These are phyloP conservation scores for Sporobolomyces phaffii DNA, from an alignment of 768 basidiomycete species.

Conservation along the genomic window DNA sequence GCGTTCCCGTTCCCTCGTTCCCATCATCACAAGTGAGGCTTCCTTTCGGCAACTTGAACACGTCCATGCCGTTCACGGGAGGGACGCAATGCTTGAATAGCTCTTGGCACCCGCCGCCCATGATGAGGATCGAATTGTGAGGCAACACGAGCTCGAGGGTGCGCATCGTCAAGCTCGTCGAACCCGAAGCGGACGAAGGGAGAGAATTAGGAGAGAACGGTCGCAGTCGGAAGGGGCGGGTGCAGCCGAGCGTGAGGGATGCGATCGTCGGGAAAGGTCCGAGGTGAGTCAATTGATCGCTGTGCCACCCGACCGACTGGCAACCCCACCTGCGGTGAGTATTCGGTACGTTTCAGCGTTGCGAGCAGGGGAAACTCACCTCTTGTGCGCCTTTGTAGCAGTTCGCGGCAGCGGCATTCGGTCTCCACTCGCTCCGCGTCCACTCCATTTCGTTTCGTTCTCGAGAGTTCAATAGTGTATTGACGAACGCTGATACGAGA, in stretches of 20 bases:
- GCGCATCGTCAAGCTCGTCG: constrained; percentile 1
- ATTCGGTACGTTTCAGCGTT: too few relatives aligned
- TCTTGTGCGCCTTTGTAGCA: constrained; percentile 36
- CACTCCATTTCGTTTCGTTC: constrained; percentile 35
- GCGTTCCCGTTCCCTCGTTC: constrained; percentile 3
- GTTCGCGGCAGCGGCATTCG: constrained; percentile 42
- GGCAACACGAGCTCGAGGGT: constrained; percentile 40
- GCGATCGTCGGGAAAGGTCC: constrained; percentile 42
- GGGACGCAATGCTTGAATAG: constrained; percentile 41
- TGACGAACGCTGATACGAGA: constrained; percentile 35
- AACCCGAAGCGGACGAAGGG: neutral
- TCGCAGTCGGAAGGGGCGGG: constrained; percentile 40
- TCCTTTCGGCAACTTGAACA: constrained; percentile 30
- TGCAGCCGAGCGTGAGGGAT: constrained; percentile 40
- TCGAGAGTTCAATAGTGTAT: constrained; percentile 12
- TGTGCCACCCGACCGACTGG: constrained; percentile 39
- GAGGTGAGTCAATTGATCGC: constrained; percentile 41
- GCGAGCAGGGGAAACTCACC: constrained; percentile 2
- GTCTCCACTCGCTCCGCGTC: constrained; percentile 30
- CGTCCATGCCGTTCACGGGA: constrained; percentile 35
- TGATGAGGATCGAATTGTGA: constrained; percentile 42
- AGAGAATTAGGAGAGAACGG: constrained; percentile 18
- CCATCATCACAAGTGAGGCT: neutral
- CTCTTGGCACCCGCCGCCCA: constrained; percentile 42
- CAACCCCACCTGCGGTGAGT: neutral